A percentile compares a stretch with the other conserved stretches of the same genome.
These are phyloP conservation scores for Lipomyces kockii DNA, from an alignment of 805 yeast genomes.

Conservation along the genomic window DNA sequence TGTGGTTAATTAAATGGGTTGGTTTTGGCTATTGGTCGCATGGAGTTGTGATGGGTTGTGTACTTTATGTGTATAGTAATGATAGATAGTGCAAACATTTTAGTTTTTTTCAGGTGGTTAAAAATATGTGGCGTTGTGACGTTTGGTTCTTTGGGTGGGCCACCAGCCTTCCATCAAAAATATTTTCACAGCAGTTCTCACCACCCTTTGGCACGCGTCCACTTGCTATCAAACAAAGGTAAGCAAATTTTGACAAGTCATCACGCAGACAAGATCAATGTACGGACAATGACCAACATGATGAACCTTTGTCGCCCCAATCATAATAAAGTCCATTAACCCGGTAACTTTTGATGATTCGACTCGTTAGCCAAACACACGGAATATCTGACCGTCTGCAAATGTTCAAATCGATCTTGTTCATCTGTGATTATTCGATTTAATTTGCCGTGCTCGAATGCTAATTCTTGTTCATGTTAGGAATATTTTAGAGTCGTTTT, in stretches of 20 bases:
- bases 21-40: background rate
- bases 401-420: no score
- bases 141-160: no score
- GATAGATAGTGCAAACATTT: no score
- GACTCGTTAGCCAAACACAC: conserved; percentile 38
- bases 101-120: no score
- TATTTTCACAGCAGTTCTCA: no score
- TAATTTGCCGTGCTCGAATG: background rate
- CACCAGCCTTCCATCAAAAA: no score
- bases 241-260: background rate
- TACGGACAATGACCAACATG: conserved; percentile 9
- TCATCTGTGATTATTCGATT: no score
- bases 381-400: conserved; percentile 21
- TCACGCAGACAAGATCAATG: background rate
- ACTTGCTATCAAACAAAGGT: background rate
- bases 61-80: background rate
- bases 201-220: no score
- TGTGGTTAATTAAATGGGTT: background rate
- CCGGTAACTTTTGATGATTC: conserved; percentile 35
- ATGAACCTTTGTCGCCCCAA: conserved; percentile 40
- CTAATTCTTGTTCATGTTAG: background rate
- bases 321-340: conserved; percentile 34
- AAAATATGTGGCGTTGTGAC: no score
- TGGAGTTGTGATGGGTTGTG: background rate
- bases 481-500: background rate